phyloP scores from a whole-genome alignment of 129 eudicot species.

The Flaveria ramosissima region DNA sequence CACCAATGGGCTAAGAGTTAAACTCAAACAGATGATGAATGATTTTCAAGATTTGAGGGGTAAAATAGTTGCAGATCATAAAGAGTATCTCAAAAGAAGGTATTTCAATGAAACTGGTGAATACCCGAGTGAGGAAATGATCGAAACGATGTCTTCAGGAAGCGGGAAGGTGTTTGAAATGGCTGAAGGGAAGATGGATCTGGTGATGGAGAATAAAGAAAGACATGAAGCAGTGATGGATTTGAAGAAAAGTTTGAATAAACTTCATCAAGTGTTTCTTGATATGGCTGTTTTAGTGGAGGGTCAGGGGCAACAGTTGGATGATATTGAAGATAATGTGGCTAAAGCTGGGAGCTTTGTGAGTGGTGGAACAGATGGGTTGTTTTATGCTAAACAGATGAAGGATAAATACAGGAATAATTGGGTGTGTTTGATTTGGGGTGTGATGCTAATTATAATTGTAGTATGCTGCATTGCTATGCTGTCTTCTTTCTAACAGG shows the following conservation, averaged over 20 bases:
- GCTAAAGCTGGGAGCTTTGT: constrained; percentile 68
- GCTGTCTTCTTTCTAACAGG: constrained; percentile 40
- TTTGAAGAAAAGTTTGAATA: constrained; percentile 61
- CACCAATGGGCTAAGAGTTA: constrained; percentile 66
- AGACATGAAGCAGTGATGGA: constrained; percentile 78
- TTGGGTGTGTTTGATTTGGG: constrained; percentile 63
- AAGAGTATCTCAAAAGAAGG: constrained; percentile 61
- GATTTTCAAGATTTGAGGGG: constrained; percentile 69
- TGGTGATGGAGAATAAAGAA: constrained; percentile 58
- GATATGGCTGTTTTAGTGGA: constrained; percentile 98
- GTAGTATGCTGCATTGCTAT: constrained; percentile 61
- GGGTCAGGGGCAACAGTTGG: constrained; percentile 65
- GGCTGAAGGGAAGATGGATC: constrained; percentile 45
- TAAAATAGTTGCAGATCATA: constrained; percentile 57
- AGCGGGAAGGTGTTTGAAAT: constrained; percentile 50
- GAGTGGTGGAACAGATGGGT: constrained; percentile 74
- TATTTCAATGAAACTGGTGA: constrained; percentile 63
- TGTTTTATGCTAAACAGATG: constrained; percentile 82
- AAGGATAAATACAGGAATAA: constrained; percentile 52
- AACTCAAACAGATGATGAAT: constrained; percentile 62
- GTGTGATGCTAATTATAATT: constrained; percentile 49
- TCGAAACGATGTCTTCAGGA: constrained; percentile 64
- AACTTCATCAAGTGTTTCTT: constrained; percentile 90
- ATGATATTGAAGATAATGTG: constrained; percentile 80
- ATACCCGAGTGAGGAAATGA: constrained; percentile 54